Conservation (phyloP, 306 rosid species). For the Glycine tomentella region DNA sequence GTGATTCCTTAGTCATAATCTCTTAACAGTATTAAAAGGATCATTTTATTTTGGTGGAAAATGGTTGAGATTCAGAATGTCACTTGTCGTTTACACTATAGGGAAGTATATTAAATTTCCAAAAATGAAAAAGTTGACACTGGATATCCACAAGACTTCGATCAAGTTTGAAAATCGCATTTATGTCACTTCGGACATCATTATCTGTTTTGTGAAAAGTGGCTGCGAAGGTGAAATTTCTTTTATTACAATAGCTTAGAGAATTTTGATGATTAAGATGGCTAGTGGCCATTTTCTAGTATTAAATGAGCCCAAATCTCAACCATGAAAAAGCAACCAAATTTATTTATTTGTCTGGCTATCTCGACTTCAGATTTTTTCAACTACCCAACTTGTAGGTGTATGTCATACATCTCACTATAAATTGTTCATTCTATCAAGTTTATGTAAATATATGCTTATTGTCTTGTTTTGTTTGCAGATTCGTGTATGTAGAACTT, state of each 20-base stretch:
- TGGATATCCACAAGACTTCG: conserved; percentile 7
- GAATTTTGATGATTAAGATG: conserved; percentile 29
- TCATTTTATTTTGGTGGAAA: conserved; percentile 9
- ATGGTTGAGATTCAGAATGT: conserved; percentile 17
- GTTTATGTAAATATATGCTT: conserved; percentile 38
- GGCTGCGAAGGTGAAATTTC: conserved; percentile 25
- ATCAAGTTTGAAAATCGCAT: not conserved
- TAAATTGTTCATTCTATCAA: too few relatives aligned
- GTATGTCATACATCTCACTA: conserved; percentile 25
- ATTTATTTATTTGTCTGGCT: conserved; percentile 4
- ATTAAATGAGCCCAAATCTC: conserved; percentile 11
- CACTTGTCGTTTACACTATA: not conserved
- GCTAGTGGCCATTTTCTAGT: not conserved
- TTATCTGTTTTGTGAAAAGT: conserved; percentile 23
- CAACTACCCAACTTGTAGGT: conserved; percentile 3
- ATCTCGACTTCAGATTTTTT: conserved; percentile 9
- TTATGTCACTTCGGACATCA: not conserved
- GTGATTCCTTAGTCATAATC: conserved; percentile 11
- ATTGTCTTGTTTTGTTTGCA: conserved; percentile 55
- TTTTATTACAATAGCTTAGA: conserved; percentile 7
- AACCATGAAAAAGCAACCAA: conserved; percentile 32
- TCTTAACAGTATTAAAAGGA: conserved; percentile 19
- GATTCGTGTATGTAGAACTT: conserved; percentile 69
- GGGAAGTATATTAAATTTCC: conserved; percentile 9
- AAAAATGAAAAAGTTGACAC: conserved; percentile 7